Base-by-base conservation (phyloP, 306 rosid species). In the Vigna angularis region DNA sequence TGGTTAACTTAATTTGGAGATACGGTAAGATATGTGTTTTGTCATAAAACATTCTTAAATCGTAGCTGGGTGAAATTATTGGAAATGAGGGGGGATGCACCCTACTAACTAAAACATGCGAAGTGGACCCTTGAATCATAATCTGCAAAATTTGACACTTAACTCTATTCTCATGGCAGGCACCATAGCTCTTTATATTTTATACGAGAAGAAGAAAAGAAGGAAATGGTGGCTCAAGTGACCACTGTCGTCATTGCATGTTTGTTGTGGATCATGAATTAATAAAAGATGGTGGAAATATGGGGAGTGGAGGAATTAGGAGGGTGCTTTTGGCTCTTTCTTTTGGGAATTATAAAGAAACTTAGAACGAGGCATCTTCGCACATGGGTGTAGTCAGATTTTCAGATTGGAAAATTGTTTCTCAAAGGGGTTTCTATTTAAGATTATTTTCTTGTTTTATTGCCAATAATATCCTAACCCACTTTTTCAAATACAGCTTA, bases 311-410 rank as follows among this genome's bases (percentile, higher is more conserved):
- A 20, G 82, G 70, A 73, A 80, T 63, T 84, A 77, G 95, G 85
- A 73, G 85, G 86, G 24, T 63, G 52, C 24, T 42, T 83, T 83
- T 83, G 86, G 85, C 82, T 0, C 80, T 80, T 85, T 81, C 74
- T 76, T 67, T 62, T 44, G 73, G 78, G 69, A 59, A 32, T 47
- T 61, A 63, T 49, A 49, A 53, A 58, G 20, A 82, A 75, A 74
- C 5, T 58, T 61, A n/a, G 53, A 55, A 75, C 49, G 64, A 83
- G 87, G 85, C 79, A 87, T 83, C 90, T 81, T 50, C 15, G 89
- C 93, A 91, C 97, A 89, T 91, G 84, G 93, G 85, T 28, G 22
- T 66, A 83, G 90, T 83, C 86, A 75, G 84, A 71, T 86, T 84
- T 83, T 75, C 86, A 73, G 84, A 73, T 61, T 69, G 65, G 80